Evolutionary conservation across 495 filamentous ascomycete species (phyloP).

Genomic region (Annulohypoxylon bovei): DNA sequence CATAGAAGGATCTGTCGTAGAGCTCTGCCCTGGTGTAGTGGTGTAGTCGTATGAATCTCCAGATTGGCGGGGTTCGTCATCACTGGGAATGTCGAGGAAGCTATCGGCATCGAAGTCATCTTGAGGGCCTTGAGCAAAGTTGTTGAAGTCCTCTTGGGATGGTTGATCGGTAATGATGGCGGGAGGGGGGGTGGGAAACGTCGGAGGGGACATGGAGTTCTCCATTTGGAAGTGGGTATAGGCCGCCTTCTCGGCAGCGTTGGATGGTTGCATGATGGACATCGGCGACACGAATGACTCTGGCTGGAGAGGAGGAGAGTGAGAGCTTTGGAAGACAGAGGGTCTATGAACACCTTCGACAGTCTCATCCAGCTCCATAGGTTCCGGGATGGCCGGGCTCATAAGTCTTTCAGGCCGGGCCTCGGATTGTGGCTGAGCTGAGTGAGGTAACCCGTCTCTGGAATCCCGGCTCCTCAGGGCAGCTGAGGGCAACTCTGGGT

Average conservation of each 20-base stretch:
- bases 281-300: slow-evolving; percentile 52
- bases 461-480: slow-evolving; percentile 38
- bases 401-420: slow-evolving; percentile 44
- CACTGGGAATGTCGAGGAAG: slow-evolving; percentile 46
- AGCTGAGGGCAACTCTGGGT: slow-evolving; percentile 45
- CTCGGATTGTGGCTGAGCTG: slow-evolving; percentile 46
- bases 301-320: slow-evolving; percentile 44
- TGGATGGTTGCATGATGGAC: slow-evolving; percentile 59
- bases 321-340: slow-evolving; percentile 36
- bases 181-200: slow-evolving; percentile 28
- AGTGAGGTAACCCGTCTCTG: slow-evolving; percentile 46
- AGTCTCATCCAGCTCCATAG: slow-evolving; percentile 43
- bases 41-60: slow-evolving; percentile 50
- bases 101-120: slow-evolving; percentile 46
- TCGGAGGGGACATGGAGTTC: slow-evolving; percentile 49
- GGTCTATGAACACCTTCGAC: slow-evolving; percentile 30
- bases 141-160: slow-evolving; percentile 20
- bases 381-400: slow-evolving; percentile 49
- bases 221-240: slow-evolving; percentile 55
- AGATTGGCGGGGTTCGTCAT: slow-evolving; percentile 44
- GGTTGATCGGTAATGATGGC: slow-evolving; percentile 41
- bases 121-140: slow-evolving; percentile 12
- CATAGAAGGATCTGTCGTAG: slow-evolving; percentile 52
- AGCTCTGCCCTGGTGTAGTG: slow-evolving; percentile 53
- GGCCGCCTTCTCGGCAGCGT: slow-evolving; percentile 51